Evolutionary conservation across 768 basidiomycete species (phyloP).

Genomic region (Podaxis sp.): DNA sequence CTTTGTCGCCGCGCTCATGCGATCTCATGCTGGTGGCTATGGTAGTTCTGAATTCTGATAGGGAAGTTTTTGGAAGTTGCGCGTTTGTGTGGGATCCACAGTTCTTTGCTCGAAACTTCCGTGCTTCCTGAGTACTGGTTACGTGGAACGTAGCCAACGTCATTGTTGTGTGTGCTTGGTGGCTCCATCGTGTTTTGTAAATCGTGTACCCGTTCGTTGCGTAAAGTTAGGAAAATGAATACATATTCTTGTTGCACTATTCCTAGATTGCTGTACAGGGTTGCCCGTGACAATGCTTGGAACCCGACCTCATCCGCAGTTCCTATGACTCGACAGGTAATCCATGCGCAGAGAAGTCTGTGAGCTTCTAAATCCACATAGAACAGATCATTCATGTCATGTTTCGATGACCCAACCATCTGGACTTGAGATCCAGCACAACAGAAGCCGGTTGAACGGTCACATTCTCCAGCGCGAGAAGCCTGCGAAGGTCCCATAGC

Average conservation of each 20-base stretch:
- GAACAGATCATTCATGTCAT: neutral
- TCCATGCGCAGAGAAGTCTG: neutral
- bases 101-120: neutral
- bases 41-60: neutral
- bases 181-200: too few species aligned
- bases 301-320: too few species aligned
- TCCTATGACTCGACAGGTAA: neutral
- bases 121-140: neutral
- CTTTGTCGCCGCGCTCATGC: neutral
- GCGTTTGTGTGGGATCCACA: neutral
- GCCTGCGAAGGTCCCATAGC: too few species aligned
- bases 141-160: too few species aligned
- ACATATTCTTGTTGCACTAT: too few species aligned
- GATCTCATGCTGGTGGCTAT: neutral
- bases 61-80: neutral
- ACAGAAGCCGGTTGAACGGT: neutral
- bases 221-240: too few species aligned
- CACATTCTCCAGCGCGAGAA: too few species aligned
- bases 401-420: neutral
- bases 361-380: neutral
- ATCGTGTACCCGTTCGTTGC: too few species aligned
- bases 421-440: neutral
- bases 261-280: too few species aligned
- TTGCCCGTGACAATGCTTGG: too few species aligned
- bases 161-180: too few species aligned